phyloP scores from a whole-genome alignment of 2,329 filamentous ascomycete species.

The Epichloe gansuensis region DNA sequence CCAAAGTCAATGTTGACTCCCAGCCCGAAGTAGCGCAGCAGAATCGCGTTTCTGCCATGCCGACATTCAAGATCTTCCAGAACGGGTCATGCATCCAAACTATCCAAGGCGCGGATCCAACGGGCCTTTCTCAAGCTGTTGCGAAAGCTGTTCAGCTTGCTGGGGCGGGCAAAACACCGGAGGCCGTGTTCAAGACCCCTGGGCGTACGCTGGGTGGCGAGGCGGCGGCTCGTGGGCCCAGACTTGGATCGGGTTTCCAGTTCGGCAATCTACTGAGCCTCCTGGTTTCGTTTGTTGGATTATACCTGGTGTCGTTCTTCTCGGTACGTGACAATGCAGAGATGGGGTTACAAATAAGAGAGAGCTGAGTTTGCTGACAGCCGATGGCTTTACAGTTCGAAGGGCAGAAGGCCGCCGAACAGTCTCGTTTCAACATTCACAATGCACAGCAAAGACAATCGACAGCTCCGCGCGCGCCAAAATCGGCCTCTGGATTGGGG shows the following conservation, averaged over 20 bases:
- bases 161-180: conserved; percentile 27
- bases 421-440: conserved; percentile 44
- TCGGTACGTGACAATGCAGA: conserved; percentile 30
- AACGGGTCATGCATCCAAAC: conserved; percentile 59
- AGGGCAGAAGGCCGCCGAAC: conserved; percentile 47
- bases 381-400: conserved; percentile 34
- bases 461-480: background rate
- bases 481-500: background rate
- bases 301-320: conserved; percentile 50
- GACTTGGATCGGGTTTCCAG: conserved; percentile 17
- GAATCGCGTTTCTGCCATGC: conserved; percentile 73
- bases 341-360: conserved; percentile 1
- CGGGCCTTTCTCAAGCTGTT: conserved; percentile 63
- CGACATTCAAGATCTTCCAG: conserved; percentile 88
- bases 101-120: conserved; percentile 68
- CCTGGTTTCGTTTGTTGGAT: conserved; percentile 42
- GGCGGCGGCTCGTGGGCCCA: conserved; percentile 9
- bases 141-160: conserved; percentile 51
- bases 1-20: conserved; percentile 13
- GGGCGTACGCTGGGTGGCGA: conserved; percentile 45
- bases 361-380: conserved; percentile 12
- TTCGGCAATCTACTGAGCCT: conserved; percentile 34
- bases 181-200: conserved; percentile 35
- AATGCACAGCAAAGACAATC: conserved; percentile 13
- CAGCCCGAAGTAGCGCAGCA: conserved; percentile 38